These are phyloP conservation scores for Pulveroboletus sp. DNA, from an alignment of 1,284 basidiomycete genomes.

Conservation along the genomic window DNA sequence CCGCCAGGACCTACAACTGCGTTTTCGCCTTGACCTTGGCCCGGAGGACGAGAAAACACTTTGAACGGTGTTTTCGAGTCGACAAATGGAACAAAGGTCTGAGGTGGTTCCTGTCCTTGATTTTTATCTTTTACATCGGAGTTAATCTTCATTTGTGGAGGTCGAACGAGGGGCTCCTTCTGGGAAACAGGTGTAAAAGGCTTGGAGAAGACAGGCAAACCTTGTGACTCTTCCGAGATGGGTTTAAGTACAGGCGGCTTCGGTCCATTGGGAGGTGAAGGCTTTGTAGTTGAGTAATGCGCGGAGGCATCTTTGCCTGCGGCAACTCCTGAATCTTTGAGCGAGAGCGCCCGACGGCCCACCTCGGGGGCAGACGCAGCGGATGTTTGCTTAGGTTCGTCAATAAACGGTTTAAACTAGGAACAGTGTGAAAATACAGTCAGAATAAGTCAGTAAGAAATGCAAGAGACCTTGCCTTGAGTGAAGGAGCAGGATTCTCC, in stretches of 20 bases:
- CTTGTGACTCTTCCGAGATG: constrained; percentile 33
- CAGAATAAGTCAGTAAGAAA: neutral
- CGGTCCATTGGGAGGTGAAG: constrained; percentile 15
- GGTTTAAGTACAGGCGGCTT: constrained; percentile 37
- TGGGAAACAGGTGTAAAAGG: constrained; percentile 60
- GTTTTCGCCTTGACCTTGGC: constrained; percentile 41
- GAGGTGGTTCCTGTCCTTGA: constrained; percentile 23
- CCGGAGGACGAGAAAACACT: constrained; percentile 68
- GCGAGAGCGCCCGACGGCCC: constrained; percentile 40
- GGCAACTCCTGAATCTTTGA: constrained; percentile 36
- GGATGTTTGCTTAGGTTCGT: constrained; percentile 37
- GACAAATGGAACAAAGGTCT: constrained; percentile 52
- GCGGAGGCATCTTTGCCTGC: constrained; percentile 32
- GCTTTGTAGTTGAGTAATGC: constrained; percentile 17
- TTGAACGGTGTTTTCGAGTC: constrained; percentile 63
- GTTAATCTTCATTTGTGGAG: constrained; percentile 25
- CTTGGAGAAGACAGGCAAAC: constrained; percentile 52
- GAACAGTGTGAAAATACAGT: neutral
- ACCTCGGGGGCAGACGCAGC: constrained; percentile 32
- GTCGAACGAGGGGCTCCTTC: constrained; percentile 38
- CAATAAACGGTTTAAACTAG: constrained; percentile 53
- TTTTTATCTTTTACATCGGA: constrained; percentile 22
- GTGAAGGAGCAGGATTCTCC: constrained; percentile 48
- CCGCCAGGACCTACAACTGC: constrained; percentile 14
- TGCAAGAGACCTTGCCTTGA: constrained; percentile 44